Base-by-base conservation (phyloP, 2,329 filamentous ascomycete genomes). In the Biscogniauxia marginata region DNA sequence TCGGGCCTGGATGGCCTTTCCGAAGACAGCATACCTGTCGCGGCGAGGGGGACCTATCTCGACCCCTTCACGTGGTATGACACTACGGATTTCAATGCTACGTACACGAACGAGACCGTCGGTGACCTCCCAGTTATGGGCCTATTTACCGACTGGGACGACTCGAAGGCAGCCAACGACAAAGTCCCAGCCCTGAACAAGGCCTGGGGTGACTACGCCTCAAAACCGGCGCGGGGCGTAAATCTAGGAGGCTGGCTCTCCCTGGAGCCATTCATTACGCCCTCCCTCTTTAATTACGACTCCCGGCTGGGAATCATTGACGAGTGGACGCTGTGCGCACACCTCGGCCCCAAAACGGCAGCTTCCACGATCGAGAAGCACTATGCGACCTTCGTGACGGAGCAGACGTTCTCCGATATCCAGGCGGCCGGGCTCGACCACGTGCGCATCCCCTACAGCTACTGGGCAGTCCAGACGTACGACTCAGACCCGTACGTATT, bases 231-330 rank as follows among this genome's bases (percentile, higher is more conserved):
- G 21, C 85, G 93, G 6, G 95, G 95, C 1, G 91, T 98, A 34
- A 98, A 96, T 66, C 71, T 98, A 1, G 95, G 95, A 50, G 95
- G 95, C 11, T 99, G 95, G 95, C 83, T 99, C 1, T 90, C 89
- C 2, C 77, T 99, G 11, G 95, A 99, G 68, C 95, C 95, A 0
- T 97, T 96, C 71, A 98, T 99, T 70, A 93, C 91, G 3, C 95
- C 95, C 0, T 97, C 93, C 0, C 81, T 96, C 22, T 99, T 99
- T 75, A 76, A 85, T 59, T 82, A 82, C 59, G 91, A 88, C 69
- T 76, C 79, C 4, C 70, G 72, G 16, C 63, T 86, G 77, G 77
- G 84, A 4, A 84, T 98, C 45, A 81, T 98, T 18, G 95, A 99
- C 68, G 95, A 99, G 72, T 98, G 84, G 74, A 96, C 90, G 0